Percentiles rank a stretch among this genome's conserved stretches.
phyloP scores from a whole-genome alignment of 768 basidiomycete genomes.

The Phanerochaete sordida region DNA sequence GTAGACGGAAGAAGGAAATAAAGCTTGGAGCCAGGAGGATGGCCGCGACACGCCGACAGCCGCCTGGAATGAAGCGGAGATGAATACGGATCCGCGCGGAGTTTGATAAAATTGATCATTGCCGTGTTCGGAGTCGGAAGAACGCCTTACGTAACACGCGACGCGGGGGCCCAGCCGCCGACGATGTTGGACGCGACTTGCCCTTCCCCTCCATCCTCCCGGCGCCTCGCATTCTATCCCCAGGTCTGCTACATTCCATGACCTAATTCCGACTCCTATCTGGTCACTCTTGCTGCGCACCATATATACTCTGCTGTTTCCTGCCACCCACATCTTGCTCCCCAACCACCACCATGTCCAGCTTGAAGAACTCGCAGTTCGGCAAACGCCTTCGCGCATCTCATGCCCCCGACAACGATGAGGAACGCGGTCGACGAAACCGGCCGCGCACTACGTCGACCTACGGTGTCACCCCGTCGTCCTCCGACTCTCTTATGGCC shows the following conservation, averaged over 20 bases:
- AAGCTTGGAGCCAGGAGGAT: not conserved
- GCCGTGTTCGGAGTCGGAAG: not conserved
- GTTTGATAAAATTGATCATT: not conserved
- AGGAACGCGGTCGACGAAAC: slow-evolving; percentile 48
- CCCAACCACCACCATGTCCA: slow-evolving; percentile 47
- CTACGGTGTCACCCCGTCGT: slow-evolving; percentile 47
- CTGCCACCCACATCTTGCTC: not conserved
- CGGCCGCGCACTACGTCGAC: slow-evolving; percentile 51
- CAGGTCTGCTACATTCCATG: slow-evolving; percentile 15
- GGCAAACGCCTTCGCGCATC: slow-evolving; percentile 78
- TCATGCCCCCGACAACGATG: slow-evolving; percentile 53
- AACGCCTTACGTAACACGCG: slow-evolving; percentile 19
- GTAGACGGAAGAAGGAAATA: not conserved
- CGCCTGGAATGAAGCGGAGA: not conserved
- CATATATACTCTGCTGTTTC: not conserved
- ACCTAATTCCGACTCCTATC: slow-evolving; percentile 18
- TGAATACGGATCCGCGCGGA: not conserved
- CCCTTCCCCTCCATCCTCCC: slow-evolving; percentile 1
- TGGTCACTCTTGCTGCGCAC: slow-evolving; percentile 13
- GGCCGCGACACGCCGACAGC: not conserved
- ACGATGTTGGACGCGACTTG: slow-evolving; percentile 9
- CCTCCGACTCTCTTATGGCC: slow-evolving; percentile 50
- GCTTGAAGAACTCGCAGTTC: slow-evolving; percentile 81
- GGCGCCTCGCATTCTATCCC: slow-evolving; percentile 7
- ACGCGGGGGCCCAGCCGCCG: slow-evolving; percentile 20